A percentile compares a stretch with the other conserved stretches of the same genome.
Evolutionary conservation across 208 protist species (phyloP).

Genomic region (Leishmania braziliensis): DNA sequence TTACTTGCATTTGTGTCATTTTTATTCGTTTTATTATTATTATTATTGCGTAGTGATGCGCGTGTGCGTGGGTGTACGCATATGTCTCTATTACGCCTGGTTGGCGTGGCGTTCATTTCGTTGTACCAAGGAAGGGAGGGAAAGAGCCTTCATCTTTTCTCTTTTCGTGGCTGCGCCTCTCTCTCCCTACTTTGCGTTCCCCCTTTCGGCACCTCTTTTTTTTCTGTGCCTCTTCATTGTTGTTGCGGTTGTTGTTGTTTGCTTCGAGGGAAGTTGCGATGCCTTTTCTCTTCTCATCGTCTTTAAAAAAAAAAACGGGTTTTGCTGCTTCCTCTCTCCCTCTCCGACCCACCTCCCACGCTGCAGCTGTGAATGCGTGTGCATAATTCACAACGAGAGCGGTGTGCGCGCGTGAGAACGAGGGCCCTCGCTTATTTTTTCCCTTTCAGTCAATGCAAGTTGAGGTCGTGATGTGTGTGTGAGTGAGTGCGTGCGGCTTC

Average conservation of each 20-base stretch:
- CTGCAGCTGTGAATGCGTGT: not conserved
- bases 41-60: not conserved
- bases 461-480: not conserved
- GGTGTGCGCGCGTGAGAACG: not conserved
- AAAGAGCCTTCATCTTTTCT: not conserved
- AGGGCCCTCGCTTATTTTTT: not conserved
- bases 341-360: not conserved
- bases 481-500: not conserved
- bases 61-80: not conserved
- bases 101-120: not conserved
- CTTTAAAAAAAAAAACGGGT: not conserved
- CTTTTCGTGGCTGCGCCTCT: not conserved
- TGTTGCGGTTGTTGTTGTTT: not conserved
- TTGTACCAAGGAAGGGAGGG: not conserved
- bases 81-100: not conserved
- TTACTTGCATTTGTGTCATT: slow-evolving; percentile 10
- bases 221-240: slow-evolving; percentile 3
- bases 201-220: not conserved
- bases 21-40: not conserved
- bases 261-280: not conserved
- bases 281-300: not conserved
- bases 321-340: not conserved
- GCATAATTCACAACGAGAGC: not conserved
- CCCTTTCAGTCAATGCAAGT: not conserved
- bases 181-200: not conserved